phyloP scores from a whole-genome alignment of 2,329 filamentous ascomycete species.

The Penicillium sp. region DNA sequence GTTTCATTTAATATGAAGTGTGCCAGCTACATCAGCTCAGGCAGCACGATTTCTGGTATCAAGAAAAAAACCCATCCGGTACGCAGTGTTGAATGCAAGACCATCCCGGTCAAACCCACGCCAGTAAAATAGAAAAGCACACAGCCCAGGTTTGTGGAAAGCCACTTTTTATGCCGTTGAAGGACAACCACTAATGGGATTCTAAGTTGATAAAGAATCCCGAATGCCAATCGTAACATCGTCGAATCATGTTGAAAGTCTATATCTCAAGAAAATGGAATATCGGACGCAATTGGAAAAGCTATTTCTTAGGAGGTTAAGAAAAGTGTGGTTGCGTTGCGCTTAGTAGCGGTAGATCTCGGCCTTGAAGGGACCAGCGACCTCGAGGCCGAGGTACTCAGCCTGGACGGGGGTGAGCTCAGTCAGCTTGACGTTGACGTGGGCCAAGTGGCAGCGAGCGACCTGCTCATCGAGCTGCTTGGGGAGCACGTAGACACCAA shows the following conservation, averaged over 20 bases:
- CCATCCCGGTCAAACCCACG: slow-evolving; percentile 33
- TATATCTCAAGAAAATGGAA: slow-evolving; percentile 36
- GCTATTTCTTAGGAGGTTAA: slow-evolving; percentile 3
- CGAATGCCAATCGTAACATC: slow-evolving; percentile 59
- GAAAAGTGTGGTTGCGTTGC: slow-evolving; percentile 12
- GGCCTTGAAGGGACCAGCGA: slow-evolving; percentile 92
- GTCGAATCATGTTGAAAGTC: slow-evolving; percentile 59
- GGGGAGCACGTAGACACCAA: slow-evolving; percentile 94
- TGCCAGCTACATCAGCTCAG: neutral
- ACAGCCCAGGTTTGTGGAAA: slow-evolving; percentile 30
- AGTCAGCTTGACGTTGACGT: slow-evolving; percentile 93
- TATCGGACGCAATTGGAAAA: slow-evolving; percentile 31
- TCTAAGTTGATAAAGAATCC: slow-evolving; percentile 42
- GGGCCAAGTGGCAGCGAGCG: slow-evolving; percentile 85
- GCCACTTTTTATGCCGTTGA: slow-evolving; percentile 59
- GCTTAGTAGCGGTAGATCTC: slow-evolving; percentile 73
- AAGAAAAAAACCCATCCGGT: slow-evolving; percentile 26
- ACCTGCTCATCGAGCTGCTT: slow-evolving; percentile 99
- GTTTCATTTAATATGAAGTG: slow-evolving; percentile 1
- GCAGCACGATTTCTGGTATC: neutral
- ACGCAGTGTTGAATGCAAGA: slow-evolving; percentile 41
- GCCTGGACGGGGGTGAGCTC: slow-evolving; percentile 82
- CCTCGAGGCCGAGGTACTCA: slow-evolving; percentile 85
- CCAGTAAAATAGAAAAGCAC: slow-evolving; percentile 27
- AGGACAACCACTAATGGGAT: slow-evolving; percentile 56